Conservation (phyloP, 345 rosid species). For the Citrus trifoliata region DNA sequence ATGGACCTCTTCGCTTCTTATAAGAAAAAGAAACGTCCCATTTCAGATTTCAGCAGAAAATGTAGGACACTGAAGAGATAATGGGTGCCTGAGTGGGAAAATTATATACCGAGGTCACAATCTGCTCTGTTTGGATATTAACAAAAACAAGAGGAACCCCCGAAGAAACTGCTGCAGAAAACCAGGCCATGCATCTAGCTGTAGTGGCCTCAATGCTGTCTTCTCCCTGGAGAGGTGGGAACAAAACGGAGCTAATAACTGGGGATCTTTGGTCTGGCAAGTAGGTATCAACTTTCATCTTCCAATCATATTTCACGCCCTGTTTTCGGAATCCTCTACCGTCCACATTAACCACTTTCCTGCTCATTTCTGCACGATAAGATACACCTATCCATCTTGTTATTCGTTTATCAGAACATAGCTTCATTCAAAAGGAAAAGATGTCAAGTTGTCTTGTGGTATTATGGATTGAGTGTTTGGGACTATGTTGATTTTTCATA, state of each 20-base stretch:
- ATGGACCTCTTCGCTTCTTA: background rate
- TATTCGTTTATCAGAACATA: background rate
- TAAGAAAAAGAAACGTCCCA: too few species aligned
- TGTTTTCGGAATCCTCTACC: constrained; percentile 24
- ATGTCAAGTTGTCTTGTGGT: background rate
- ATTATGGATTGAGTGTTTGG: background rate
- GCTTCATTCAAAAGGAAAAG: background rate
- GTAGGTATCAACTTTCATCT: constrained; percentile 24
- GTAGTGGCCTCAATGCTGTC: constrained; percentile 25
- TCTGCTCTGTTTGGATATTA: constrained; percentile 52
- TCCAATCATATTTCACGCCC: constrained; percentile 44
- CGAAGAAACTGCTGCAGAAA: constrained; percentile 39
- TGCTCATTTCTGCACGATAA: constrained; percentile 40
- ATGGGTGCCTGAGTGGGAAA: background rate
- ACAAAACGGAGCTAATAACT: constrained; percentile 36
- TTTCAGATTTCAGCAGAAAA: too few species aligned
- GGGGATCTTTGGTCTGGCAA: constrained; percentile 30
- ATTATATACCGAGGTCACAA: constrained; percentile 16
- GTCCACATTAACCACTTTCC: constrained; percentile 27
- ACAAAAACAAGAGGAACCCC: constrained; percentile 55
- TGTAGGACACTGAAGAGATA: background rate
- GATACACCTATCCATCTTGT: background rate
- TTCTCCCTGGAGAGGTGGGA: constrained; percentile 28
- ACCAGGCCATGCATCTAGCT: constrained; percentile 49
- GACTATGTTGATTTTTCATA: background rate